phyloP scores from a whole-genome alignment of 2,329 filamentous ascomycete genomes.

The Trematosphaeria pertusa region DNA sequence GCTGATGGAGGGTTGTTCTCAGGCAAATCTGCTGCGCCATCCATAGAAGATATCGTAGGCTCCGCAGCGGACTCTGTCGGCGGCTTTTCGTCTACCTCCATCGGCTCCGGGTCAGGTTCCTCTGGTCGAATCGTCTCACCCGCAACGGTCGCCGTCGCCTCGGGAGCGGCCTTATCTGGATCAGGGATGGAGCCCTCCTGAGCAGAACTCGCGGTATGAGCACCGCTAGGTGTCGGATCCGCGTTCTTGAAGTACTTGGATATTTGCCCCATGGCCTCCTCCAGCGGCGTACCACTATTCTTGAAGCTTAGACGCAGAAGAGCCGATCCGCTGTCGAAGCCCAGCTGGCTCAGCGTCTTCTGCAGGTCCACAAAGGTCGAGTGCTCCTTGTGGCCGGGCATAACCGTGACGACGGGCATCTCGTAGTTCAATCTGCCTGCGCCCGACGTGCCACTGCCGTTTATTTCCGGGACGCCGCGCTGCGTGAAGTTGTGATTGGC shows the following conservation, averaged over 20 bases:
- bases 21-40: slow-evolving; percentile 19
- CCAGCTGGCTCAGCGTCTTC: slow-evolving; percentile 85
- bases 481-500: slow-evolving; percentile 78
- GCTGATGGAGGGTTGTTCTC: slow-evolving; percentile 28
- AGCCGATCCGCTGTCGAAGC: slow-evolving; percentile 83
- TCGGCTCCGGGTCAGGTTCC: slow-evolving; percentile 35
- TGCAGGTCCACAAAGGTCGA: slow-evolving; percentile 81
- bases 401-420: slow-evolving; percentile 81
- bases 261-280: slow-evolving; percentile 85
- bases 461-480: slow-evolving; percentile 72
- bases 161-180: slow-evolving; percentile 28
- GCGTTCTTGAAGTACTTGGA: slow-evolving; percentile 71
- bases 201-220: slow-evolving; percentile 34
- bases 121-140: slow-evolving; percentile 30
- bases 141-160: slow-evolving; percentile 31
- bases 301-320: slow-evolving; percentile 80
- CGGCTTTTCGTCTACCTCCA: slow-evolving; percentile 39
- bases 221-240: slow-evolving; percentile 33
- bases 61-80: slow-evolving; percentile 16
- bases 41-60: slow-evolving; percentile 21
- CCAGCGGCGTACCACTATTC: slow-evolving; percentile 77
- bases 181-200: slow-evolving; percentile 35
- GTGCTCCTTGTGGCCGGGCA: slow-evolving; percentile 73
- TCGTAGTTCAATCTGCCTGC: slow-evolving; percentile 85
- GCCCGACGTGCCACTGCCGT: slow-evolving; percentile 60